Evolutionary conservation across 2,329 filamentous ascomycete species (phyloP), one percentile per base, ranked within the genome.

Genomic region (Chrysosphaeria jannelii): DNA sequence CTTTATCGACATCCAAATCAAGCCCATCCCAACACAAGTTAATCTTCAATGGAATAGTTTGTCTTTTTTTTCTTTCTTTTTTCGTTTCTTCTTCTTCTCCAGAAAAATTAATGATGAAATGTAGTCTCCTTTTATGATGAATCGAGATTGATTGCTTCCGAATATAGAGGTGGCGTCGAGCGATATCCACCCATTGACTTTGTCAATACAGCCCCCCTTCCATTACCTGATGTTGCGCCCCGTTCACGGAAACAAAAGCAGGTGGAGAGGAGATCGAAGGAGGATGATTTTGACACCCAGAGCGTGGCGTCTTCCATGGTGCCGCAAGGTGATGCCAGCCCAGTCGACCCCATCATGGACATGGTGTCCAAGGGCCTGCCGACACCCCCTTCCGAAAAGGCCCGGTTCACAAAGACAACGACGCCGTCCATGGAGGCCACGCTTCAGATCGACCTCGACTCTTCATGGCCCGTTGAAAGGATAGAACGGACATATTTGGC

Each of bases 111-210:
- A 26, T 10, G 12, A 13, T 10, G 8, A 19, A 11, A n/a, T 9
- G 13, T 15, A 57, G 62, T 91, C 9, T 54, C 61, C 24, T 91
- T 93, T 34, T 57, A 70, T 35, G 81, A 91, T 38, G 78, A 93
- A 39, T 91, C 79, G 12, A 59, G 78, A 14, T 57, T 71, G 22
- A 88, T 91, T 40, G 81, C 81, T 5, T 81, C 72, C 1, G 78
- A 90, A 39, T 93, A 93, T 40, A 54, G 60, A 25, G 78, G 75
- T 4, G 81, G 81, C 0, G 46, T 67, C 13, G 58, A 62, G 31
- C 63, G 62, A 30, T 91, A 91, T 42, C 54, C 64, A 4, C 14
- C 14, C 5, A 16, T 9, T 9, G 22, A 13, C 50, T 17, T 14
- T 8, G 25, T 4, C 22, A n/a, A 3, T 5, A 7, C 10, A 16